Evolutionary conservation across 2,329 filamentous ascomycete genomes (phyloP).

Genomic region (Purpureocillium takamizusanense): DNA sequence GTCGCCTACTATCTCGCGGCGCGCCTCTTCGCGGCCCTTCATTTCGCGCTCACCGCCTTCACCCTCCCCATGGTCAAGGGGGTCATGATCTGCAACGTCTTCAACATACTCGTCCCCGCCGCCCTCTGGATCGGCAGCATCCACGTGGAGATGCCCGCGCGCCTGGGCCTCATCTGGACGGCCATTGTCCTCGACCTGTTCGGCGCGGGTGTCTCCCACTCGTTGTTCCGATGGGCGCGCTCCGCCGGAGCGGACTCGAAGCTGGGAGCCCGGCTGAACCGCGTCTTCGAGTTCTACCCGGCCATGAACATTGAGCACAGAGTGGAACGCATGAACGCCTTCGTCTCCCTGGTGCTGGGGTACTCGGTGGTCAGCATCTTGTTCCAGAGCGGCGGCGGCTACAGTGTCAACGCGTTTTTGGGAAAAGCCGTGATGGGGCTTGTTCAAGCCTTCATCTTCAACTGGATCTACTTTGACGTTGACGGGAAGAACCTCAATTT

Average conservation of each 20-base stretch:
- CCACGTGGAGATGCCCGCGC: conserved; percentile 43
- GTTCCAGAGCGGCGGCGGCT: conserved; percentile 41
- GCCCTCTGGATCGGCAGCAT: conserved; percentile 53
- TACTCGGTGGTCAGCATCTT: conserved; percentile 54
- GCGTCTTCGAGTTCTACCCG: conserved; percentile 49
- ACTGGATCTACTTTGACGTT: conserved; percentile 57
- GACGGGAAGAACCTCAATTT: conserved; percentile 45
- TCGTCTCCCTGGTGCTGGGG: conserved; percentile 55
- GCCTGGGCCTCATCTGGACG: conserved; percentile 45
- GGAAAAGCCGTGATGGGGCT: conserved; percentile 53
- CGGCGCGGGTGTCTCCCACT: conserved; percentile 32
- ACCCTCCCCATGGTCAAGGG: conserved; percentile 48
- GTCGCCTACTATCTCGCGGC: conserved; percentile 53
- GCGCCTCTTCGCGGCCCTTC: conserved; percentile 41
- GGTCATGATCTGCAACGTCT: conserved; percentile 40
- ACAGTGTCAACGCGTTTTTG: conserved; percentile 45
- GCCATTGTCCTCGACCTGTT: conserved; percentile 46
- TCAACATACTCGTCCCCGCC: conserved; percentile 35
- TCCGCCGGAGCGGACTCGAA: conserved; percentile 9
- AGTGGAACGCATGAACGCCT: conserved; percentile 54
- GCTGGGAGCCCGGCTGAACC: conserved; percentile 16
- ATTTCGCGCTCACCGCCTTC: conserved; percentile 34
- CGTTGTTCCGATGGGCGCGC: conserved; percentile 23
- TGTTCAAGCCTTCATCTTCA: conserved; percentile 48
- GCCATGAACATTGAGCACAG: conserved; percentile 59